A percentile compares a stretch with the other conserved stretches of the same genome.
Evolutionary conservation across 2,329 filamentous ascomycete genomes (phyloP).

Genomic region (Colletotrichum abscissum): DNA sequence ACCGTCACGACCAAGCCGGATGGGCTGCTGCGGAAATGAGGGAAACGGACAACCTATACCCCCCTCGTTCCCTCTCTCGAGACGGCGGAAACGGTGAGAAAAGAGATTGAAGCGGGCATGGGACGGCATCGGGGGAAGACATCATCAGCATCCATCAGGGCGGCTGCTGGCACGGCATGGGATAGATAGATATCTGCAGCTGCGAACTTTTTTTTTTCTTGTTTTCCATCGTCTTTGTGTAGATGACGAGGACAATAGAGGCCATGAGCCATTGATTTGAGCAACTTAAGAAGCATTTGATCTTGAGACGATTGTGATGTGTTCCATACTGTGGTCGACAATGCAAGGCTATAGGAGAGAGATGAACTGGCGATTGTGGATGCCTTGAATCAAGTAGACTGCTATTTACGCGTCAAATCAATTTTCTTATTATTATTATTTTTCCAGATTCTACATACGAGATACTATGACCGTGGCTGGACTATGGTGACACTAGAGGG

Average conservation of each 20-base stretch:
- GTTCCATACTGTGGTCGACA: no score
- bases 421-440: no score
- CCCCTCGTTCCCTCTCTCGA: background rate
- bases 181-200: slow-evolving; percentile 31
- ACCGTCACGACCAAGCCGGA: slow-evolving; percentile 9
- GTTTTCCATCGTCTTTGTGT: slow-evolving; percentile 18
- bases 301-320: background rate
- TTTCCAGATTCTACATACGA: no score
- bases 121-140: slow-evolving; percentile 11
- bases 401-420: fast-evolving
- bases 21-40: background rate
- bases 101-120: slow-evolving; percentile 10
- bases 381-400: background rate
- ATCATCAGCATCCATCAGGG: slow-evolving; percentile 9
- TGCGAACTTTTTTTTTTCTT: slow-evolving; percentile 16
- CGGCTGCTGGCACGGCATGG: slow-evolving; percentile 29
- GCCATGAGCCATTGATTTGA: slow-evolving; percentile 24
- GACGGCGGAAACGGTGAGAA: background rate
- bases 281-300: background rate
- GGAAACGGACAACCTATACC: background rate
- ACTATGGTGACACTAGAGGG: no score
- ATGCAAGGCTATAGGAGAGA: no score
- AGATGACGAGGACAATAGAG: slow-evolving; percentile 36
- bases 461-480: no score
- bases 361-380: no score